Evolutionary conservation across 2,329 filamentous ascomycete genomes (phyloP).

Genomic region (Claviceps sp.): DNA sequence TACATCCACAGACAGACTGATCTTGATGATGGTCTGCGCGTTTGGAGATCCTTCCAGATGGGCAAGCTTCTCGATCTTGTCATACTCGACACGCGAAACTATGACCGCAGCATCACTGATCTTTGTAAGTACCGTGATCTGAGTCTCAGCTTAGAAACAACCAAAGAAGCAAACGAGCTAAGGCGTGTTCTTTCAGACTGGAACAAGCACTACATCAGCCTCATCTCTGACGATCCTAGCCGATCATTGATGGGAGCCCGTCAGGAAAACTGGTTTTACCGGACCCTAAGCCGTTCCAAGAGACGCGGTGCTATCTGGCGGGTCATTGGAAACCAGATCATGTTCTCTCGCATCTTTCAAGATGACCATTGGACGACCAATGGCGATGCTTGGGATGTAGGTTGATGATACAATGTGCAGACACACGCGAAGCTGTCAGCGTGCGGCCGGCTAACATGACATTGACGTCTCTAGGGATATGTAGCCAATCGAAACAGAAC

Average conservation of each 20-base stretch:
- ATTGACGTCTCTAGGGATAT: conserved; percentile 35
- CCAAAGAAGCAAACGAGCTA: conserved; percentile 2
- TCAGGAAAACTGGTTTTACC: conserved; percentile 66
- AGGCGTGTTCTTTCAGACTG: conserved; percentile 17
- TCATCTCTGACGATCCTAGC: conserved; percentile 51
- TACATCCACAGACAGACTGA: conserved; percentile 35
- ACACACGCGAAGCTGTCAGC: background rate
- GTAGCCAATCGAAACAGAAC: conserved; percentile 59
- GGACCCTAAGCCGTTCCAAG: conserved; percentile 41
- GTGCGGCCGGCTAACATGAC: background rate
- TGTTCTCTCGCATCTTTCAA: conserved; percentile 43
- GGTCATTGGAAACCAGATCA: conserved; percentile 56
- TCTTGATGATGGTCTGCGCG: conserved; percentile 54
- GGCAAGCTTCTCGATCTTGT: conserved; percentile 53
- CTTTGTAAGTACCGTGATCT: conserved; percentile 13
- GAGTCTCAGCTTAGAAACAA: background rate
- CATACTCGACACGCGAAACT: conserved; percentile 56
- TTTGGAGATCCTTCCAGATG: conserved; percentile 55
- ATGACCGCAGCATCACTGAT: conserved; percentile 50
- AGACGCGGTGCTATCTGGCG: conserved; percentile 56
- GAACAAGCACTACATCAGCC: conserved; percentile 48
- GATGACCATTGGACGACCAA: conserved; percentile 19
- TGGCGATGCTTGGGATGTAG: conserved; percentile 21
- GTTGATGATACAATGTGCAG: conserved; percentile 6
- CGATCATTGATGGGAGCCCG: conserved; percentile 57